Conservation (phyloP, 768 basidiomycete genomes). For the Mycena chlorophos region DNA sequence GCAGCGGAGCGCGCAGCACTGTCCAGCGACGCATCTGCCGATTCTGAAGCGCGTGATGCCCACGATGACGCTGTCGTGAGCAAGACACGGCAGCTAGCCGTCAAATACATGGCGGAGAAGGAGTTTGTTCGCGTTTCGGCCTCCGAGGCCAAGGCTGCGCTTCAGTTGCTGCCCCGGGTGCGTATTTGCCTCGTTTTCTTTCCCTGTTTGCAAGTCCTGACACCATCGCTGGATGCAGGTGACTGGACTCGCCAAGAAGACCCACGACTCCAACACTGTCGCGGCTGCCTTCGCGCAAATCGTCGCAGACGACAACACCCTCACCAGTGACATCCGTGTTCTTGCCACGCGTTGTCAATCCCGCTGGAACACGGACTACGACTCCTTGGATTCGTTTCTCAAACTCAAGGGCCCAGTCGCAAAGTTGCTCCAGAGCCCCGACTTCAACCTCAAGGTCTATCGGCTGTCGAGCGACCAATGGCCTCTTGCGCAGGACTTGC, state of each 20-base stretch:
- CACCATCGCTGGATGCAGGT: too few species aligned
- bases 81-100: constrained; percentile 14
- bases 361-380: constrained; percentile 33
- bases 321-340: constrained; percentile 10
- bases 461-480: constrained; percentile 25
- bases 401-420: constrained; percentile 26
- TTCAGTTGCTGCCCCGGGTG: constrained; percentile 25
- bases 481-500: constrained; percentile 27
- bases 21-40: constrained; percentile 11
- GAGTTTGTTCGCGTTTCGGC: constrained; percentile 1
- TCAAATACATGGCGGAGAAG: constrained; percentile 8
- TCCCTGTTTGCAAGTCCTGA: neutral
- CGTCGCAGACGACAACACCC: constrained; percentile 15
- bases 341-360: constrained; percentile 31
- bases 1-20: neutral
- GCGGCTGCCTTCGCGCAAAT: constrained; percentile 29
- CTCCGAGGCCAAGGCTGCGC: constrained; percentile 15
- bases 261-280: constrained; percentile 27
- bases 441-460: constrained; percentile 22
- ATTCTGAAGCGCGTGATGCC: constrained; percentile 4
- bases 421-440: constrained; percentile 17
- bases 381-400: constrained; percentile 28
- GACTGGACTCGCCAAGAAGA: constrained; percentile 27
- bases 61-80: constrained; percentile 22
- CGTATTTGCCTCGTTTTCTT: neutral